A percentile compares a stretch with the other conserved stretches of the same genome.
Conservation (phyloP, 352 stramenopile species). For the Plasmopara halstedii region DNA sequence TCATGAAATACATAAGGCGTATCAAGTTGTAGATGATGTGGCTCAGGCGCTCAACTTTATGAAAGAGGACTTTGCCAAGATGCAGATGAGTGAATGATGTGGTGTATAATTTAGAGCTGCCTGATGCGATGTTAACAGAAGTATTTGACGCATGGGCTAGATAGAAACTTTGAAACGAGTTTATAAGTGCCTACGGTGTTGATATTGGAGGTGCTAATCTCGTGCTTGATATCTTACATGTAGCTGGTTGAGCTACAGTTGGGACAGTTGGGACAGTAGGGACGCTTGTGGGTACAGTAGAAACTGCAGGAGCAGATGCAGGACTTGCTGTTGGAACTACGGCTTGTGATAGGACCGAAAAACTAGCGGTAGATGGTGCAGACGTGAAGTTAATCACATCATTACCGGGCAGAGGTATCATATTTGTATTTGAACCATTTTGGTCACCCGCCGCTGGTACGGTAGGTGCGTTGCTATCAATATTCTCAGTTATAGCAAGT, state of each 20-base stretch:
- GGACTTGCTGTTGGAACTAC: not conserved
- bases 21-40: slow-evolving; percentile 70
- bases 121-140: not conserved
- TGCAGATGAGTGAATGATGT: slow-evolving; percentile 6
- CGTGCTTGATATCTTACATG: not conserved
- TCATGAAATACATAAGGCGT: slow-evolving; percentile 52
- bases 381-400: not conserved
- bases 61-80: slow-evolving; percentile 55
- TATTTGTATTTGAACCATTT: not conserved
- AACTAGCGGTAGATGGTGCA: not conserved
- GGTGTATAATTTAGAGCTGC: not conserved
- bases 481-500: not conserved
- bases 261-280: not conserved
- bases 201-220: not conserved
- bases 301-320: too few species aligned
- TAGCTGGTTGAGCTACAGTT: not conserved
- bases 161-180: not conserved
- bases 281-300: not conserved
- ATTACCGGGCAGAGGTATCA: not conserved
- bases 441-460: slow-evolving; percentile 1
- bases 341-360: not conserved
- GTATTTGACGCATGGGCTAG: too few species aligned
- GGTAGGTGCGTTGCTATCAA: not conserved
- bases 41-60: slow-evolving; percentile 64
- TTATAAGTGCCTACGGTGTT: not conserved